Evolutionary conservation across 148 eudicot genomes (phyloP).

Genomic region (Pouteria glomerata): DNA sequence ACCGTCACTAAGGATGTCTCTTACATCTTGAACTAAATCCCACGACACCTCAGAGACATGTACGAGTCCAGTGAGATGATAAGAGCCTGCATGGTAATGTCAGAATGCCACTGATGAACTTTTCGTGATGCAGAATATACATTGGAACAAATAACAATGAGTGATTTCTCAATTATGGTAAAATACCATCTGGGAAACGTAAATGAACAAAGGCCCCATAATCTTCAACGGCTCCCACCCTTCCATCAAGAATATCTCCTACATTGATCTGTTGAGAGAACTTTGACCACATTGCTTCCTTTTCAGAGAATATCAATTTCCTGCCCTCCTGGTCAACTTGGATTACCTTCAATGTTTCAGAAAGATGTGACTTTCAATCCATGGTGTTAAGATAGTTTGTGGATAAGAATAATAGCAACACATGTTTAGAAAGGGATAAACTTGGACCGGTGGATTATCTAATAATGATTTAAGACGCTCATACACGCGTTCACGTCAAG

Average conservation of each 20-base stretch:
- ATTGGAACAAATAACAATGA: background rate
- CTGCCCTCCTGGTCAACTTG: slow-evolving; percentile 52
- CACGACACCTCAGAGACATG: slow-evolving; percentile 97
- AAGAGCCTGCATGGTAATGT: slow-evolving; percentile 51
- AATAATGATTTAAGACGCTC: background rate
- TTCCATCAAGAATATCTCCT: slow-evolving; percentile 70
- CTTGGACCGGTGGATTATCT: background rate
- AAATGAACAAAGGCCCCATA: slow-evolving; percentile 91
- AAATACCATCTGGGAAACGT: slow-evolving; percentile 75
- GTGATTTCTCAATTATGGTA: background rate
- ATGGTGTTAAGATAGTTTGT: background rate
- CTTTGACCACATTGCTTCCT: slow-evolving; percentile 74
- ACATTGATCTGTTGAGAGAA: slow-evolving; percentile 47
- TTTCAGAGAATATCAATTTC: slow-evolving; percentile 84
- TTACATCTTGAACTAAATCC: slow-evolving; percentile 86
- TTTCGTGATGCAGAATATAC: background rate
- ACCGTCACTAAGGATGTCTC: slow-evolving; percentile 71
- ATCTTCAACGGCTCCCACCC: slow-evolving; percentile 72
- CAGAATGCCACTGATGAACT: background rate
- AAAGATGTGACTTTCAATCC: background rate
- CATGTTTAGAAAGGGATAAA: background rate
- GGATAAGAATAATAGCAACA: background rate
- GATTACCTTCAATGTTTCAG: slow-evolving; percentile 45
- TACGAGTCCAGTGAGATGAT: slow-evolving; percentile 87
- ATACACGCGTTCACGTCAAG: background rate